Evolutionary conservation across 768 basidiomycete genomes (phyloP), one percentile per base, ranked within the genome.

Genomic region (Kwoniella pini): DNA sequence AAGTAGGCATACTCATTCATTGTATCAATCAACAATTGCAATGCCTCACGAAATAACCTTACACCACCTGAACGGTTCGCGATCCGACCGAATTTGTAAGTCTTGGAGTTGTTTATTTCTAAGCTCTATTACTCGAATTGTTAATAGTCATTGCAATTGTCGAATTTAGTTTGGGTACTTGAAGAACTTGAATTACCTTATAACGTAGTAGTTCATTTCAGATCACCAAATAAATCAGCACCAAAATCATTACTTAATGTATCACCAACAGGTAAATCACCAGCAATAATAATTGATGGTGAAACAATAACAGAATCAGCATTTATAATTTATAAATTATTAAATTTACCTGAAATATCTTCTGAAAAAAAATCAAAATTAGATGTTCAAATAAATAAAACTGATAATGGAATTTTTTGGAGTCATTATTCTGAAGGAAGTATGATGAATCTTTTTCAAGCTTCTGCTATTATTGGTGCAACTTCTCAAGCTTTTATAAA

Each of bases 71-170:
- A 72, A 74, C 43, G 52, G 54, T 12, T 74, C 72, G 4, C 54
- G 76, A 22, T 76, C 74, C 7, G 73, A 71, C 12, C 42, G 76
- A 26, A 63, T 77, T 11, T 76, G 76, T 76, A 44, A 70, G 76
- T 68, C 11, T 42, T 15, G 33, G 15, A 36, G 19, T 42, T 17
- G 19, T n/a, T n/a, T n/a, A n/a, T n/a, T n/a, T n/a, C n/a, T n/a
- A n/a, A n/a, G n/a, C n/a, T n/a, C n/a, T n/a, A n/a, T n/a, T n/a
- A n/a, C n/a, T 28, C 27, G 26, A 50, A n/a, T 2, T 17, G 13
- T 24, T 27, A 4, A 10, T 4, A 22, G 21, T 26, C 24, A 12
- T 22, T 7, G 4, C n/a, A 19, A 19, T 42, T 17, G 40, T 43
- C 40, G 19, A 43, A 6, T 43, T 5, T 21, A 76, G 75, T 76